Conservation (phyloP, 352 stramenopile genomes). For the Phytophthora multivora region DNA sequence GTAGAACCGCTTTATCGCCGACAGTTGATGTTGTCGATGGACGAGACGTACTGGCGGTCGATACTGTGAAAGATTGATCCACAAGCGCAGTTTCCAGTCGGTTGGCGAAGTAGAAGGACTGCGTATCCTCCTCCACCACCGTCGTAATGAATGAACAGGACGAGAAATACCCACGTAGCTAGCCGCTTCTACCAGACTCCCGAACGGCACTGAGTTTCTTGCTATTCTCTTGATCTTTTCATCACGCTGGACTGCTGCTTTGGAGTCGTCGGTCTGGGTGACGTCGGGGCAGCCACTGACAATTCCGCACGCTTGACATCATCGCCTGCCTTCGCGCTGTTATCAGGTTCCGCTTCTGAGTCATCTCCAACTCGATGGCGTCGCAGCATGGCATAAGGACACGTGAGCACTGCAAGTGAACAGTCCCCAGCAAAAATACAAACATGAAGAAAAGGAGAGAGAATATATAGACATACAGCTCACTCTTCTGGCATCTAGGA, state of each 20-base stretch:
- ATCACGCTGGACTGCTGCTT: slow-evolving; percentile 26
- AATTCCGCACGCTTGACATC: slow-evolving; percentile 38
- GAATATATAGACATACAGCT: slow-evolving; percentile 23
- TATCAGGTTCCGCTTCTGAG: slow-evolving; percentile 15
- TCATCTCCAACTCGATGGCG: slow-evolving; percentile 37
- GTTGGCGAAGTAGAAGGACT: slow-evolving; percentile 73
- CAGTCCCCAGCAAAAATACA: slow-evolving; percentile 10
- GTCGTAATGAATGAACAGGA: slow-evolving; percentile 60
- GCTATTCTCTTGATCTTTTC: slow-evolving; percentile 51
- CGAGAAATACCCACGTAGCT: slow-evolving; percentile 57
- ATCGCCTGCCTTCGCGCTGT: slow-evolving; percentile 18
- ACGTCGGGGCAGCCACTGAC: slow-evolving; percentile 24
- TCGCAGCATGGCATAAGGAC: slow-evolving; percentile 38
- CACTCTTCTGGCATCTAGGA: slow-evolving; percentile 15
- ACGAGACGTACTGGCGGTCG: slow-evolving; percentile 12
- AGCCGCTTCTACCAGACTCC: slow-evolving; percentile 53
- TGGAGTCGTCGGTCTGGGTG: slow-evolving; percentile 7
- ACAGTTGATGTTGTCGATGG: slow-evolving; percentile 15
- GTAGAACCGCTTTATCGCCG: slow-evolving; percentile 14
- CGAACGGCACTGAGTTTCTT: slow-evolving; percentile 47
- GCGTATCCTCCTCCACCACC: slow-evolving; percentile 47
- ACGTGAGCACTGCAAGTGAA: background rate
- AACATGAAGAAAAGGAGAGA: background rate
- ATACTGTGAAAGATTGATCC: slow-evolving; percentile 51
- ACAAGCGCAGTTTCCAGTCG: slow-evolving; percentile 53